Evolutionary conservation across 176 grass and related monocot species (phyloP), one percentile per base, ranked within the genome.

Genomic region (Triticum timopheevii): DNA sequence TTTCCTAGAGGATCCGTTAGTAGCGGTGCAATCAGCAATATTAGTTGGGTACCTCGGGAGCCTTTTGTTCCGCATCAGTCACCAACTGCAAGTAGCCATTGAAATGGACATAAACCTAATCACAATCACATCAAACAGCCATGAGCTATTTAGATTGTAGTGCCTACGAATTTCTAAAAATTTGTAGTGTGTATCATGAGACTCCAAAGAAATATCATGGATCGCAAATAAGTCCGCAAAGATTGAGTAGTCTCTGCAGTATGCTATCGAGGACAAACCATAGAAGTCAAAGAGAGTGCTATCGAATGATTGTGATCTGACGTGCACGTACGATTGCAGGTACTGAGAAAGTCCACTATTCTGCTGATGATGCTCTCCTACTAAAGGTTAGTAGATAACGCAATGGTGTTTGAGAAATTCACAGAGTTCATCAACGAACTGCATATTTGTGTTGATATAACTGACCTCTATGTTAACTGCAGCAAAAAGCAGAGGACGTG

Each of bases 401-500:
- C 61, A 31, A 79, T 33, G 33, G 1, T 22, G 28, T 28, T 80
- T 50, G 24, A 81, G 23, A 49, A 74, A 36, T 20, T 24, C 16
- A 49, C 28, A 47, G 23, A 31, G 16, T 30, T 54, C 22, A 28
- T 56, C n/a, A 36, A 65, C 5, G 1, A 77, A 9, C 15, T 73
- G 52, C 28, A 66, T 8, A 3, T 49, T 15, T 86, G 82, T 90
- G 17, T 73, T 76, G 61, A 42, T 44, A 23, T 33, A 50, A 88
- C 73, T 42, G 28, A 22, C 54, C 19, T 65, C 42, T n/a, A 58
- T 91, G 78, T 65, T 82, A 74, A 94, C 85, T 90, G 38, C 93
- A 98, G 97, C 90, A 90, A 81, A 96, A 96, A 69, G 90, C 92
- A 25, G 84, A 87, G 82, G 94, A 98, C 44, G 85, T 93, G 83